These are phyloP conservation scores for Eutypa lata DNA, from an alignment of 2,329 filamentous ascomycete species.

Conservation along the genomic window DNA sequence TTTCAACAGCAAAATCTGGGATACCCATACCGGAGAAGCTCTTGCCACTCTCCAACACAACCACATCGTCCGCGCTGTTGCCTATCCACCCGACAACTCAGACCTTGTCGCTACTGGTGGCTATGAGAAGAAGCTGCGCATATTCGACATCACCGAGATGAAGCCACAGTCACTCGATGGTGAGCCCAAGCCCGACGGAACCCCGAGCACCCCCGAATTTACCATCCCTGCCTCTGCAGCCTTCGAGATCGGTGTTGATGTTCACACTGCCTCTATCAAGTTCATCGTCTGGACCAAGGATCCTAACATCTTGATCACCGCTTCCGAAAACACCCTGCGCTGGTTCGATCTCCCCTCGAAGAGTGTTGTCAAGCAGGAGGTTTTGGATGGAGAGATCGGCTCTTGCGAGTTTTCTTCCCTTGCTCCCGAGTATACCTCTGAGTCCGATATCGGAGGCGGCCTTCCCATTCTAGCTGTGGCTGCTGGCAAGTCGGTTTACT, in stretches of 20 bases:
- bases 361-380: slow-evolving; percentile 70
- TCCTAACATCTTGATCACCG: slow-evolving; percentile 84
- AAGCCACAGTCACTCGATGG: slow-evolving; percentile 34
- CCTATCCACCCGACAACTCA: slow-evolving; percentile 77
- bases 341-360: slow-evolving; percentile 90
- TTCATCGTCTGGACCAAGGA: slow-evolving; percentile 92
- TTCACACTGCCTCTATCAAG: slow-evolving; percentile 87
- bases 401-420: slow-evolving; percentile 85
- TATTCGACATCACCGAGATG: slow-evolving; percentile 78
- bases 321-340: slow-evolving; percentile 84
- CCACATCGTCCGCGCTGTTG: slow-evolving; percentile 91
- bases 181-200: slow-evolving; percentile 27
- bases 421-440: slow-evolving; percentile 54
- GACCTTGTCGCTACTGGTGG: slow-evolving; percentile 91
- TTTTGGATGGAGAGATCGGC: slow-evolving; percentile 80
- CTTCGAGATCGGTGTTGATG: slow-evolving; percentile 83
- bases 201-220: slow-evolving; percentile 32
- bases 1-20: slow-evolving; percentile 81
- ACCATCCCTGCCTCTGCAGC: slow-evolving; percentile 59
- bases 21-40: slow-evolving; percentile 89
- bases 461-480: slow-evolving; percentile 78
- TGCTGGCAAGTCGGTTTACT: slow-evolving; percentile 90
- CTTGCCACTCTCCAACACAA: slow-evolving; percentile 84
- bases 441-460: slow-evolving; percentile 63
- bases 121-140: slow-evolving; percentile 92